Percentiles rank a stretch among this genome's conserved stretches.
Conservation (phyloP, 768 basidiomycete species). For the Lactarius psammicola region DNA sequence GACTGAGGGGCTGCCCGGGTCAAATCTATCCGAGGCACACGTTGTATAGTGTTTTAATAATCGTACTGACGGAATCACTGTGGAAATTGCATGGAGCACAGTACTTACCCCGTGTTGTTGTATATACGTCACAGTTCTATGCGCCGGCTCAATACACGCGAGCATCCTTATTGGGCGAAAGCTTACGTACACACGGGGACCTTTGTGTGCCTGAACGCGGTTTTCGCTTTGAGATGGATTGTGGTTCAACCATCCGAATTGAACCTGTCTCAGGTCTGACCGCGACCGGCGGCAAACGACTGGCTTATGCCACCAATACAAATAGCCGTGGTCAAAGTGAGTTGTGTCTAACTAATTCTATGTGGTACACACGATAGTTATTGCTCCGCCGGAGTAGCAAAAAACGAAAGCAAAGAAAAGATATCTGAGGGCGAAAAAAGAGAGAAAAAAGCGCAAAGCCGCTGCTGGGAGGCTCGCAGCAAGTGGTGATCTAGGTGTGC, state of each 20-base stretch:
- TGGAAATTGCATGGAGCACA: slow-evolving; percentile 11
- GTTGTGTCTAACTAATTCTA: background rate
- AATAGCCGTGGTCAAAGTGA: slow-evolving; percentile 28
- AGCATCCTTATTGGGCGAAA: background rate
- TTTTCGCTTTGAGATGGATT: slow-evolving; percentile 13
- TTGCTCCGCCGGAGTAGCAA: slow-evolving; percentile 34
- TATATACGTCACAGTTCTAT: slow-evolving; percentile 13
- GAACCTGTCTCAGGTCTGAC: slow-evolving; percentile 13
- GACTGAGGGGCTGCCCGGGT: slow-evolving; percentile 34
- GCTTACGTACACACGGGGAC: background rate
- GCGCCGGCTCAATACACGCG: no score
- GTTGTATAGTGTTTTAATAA: background rate
- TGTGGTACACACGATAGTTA: background rate
- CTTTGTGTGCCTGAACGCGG: slow-evolving; percentile 9
- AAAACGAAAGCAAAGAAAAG: slow-evolving; percentile 73
- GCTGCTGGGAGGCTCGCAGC: slow-evolving; percentile 33
- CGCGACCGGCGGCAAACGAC: slow-evolving; percentile 14
- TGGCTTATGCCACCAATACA: slow-evolving; percentile 11
- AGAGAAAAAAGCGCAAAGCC: slow-evolving; percentile 53
- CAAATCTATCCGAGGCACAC: background rate
- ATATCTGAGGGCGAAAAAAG: slow-evolving; percentile 72
- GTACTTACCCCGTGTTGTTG: slow-evolving; percentile 11
- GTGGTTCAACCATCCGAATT: slow-evolving; percentile 12
- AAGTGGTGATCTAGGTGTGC: slow-evolving; percentile 25
- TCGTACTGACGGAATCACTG: slow-evolving; percentile 17